Conservation (phyloP, 495 filamentous ascomycete species). For the Annulohypoxylon moriforme region DNA sequence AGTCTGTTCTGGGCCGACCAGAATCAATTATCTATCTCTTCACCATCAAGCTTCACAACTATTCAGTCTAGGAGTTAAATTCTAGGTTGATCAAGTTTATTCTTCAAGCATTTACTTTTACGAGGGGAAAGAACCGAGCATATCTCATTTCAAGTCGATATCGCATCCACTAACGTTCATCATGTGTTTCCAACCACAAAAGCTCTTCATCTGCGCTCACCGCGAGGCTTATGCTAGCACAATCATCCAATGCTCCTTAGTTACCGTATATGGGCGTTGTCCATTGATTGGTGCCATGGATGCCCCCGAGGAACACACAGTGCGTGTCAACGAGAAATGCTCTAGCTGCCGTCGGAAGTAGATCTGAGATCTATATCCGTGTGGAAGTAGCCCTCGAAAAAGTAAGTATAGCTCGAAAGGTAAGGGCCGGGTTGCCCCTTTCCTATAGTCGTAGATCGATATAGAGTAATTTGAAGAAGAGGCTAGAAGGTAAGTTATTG, state of each 20-base stretch:
- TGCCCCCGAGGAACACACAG: slow-evolving; percentile 21
- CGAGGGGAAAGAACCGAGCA: background rate
- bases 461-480: slow-evolving; percentile 17
- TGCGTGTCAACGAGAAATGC: slow-evolving; percentile 6
- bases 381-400: slow-evolving; percentile 6
- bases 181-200: slow-evolving; percentile 37
- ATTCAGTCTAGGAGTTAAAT: slow-evolving; percentile 22
- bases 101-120: slow-evolving; percentile 30
- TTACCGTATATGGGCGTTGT: slow-evolving; percentile 29
- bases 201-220: slow-evolving; percentile 18
- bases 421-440: slow-evolving; percentile 9
- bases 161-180: slow-evolving; percentile 5
- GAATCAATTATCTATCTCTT: background rate
- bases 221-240: slow-evolving; percentile 28
- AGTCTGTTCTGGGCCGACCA: background rate
- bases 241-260: slow-evolving; percentile 25
- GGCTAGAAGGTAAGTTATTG: slow-evolving; percentile 11
- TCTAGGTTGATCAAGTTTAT: background rate
- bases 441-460: slow-evolving; percentile 26
- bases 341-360: slow-evolving; percentile 4
- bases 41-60: slow-evolving; percentile 24
- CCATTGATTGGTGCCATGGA: slow-evolving; percentile 21
- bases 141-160: background rate
- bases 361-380: background rate
- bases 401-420: slow-evolving; percentile 12